phyloP scores from a whole-genome alignment of 2,329 filamentous ascomycete species.

The Trichoderma sp. region DNA sequence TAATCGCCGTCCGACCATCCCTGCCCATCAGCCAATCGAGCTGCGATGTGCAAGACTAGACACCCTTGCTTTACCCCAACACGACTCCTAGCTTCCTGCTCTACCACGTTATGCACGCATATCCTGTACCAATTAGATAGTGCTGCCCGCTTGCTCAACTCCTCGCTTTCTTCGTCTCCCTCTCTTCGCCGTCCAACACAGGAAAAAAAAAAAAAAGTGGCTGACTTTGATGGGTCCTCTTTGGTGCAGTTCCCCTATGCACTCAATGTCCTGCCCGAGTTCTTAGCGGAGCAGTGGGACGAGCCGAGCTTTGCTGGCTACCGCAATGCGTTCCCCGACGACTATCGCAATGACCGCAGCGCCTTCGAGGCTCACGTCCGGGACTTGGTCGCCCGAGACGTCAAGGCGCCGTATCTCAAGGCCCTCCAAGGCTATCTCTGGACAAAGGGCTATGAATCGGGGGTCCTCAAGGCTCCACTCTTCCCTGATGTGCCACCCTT shows the following conservation, averaged over 20 bases:
- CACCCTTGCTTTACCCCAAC: slow-evolving; percentile 28
- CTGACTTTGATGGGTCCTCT: slow-evolving; percentile 16
- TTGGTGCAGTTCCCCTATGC: slow-evolving; percentile 73
- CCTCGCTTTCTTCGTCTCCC: background rate
- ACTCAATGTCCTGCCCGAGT: slow-evolving; percentile 65
- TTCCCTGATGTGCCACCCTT: slow-evolving; percentile 74
- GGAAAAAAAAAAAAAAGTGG: slow-evolving; percentile 1
- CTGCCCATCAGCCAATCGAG: slow-evolving; percentile 29
- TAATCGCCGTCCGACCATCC: slow-evolving; percentile 26
- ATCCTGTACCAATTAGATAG: slow-evolving; percentile 6
- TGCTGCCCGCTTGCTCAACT: slow-evolving; percentile 4
- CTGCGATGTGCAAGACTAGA: slow-evolving; percentile 20
- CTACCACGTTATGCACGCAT: slow-evolving; percentile 24
- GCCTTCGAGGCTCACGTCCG: slow-evolving; percentile 68
- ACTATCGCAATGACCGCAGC: slow-evolving; percentile 61
- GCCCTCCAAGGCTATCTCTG: slow-evolving; percentile 79
- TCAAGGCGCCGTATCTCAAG: slow-evolving; percentile 79
- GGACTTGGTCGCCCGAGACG: slow-evolving; percentile 71
- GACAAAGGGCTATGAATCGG: slow-evolving; percentile 72
- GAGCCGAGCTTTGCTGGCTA: slow-evolving; percentile 66
- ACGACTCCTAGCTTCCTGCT: slow-evolving; percentile 22
- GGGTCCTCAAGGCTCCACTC: slow-evolving; percentile 71
- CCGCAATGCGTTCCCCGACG: slow-evolving; percentile 70
- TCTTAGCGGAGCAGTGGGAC: slow-evolving; percentile 70
- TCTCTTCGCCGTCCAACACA: slow-evolving; percentile 1